Conservation (phyloP, 805 yeast genomes). For the Spathaspora boniae region DNA sequence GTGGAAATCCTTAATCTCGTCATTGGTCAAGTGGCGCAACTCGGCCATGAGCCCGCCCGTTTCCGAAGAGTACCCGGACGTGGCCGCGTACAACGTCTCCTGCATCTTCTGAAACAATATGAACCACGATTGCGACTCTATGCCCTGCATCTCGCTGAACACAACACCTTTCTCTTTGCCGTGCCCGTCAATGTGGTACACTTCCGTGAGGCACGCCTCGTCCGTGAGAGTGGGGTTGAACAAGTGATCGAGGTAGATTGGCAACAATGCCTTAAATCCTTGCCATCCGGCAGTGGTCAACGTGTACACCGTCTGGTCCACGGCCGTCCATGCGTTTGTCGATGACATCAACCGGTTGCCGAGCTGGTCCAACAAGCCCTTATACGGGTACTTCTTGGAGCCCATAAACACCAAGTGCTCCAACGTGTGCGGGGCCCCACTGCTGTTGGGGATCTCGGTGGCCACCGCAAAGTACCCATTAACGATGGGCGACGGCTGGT, state of each 20-base stretch:
- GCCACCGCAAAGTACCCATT: constrained; percentile 96
- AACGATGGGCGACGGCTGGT: constrained; percentile 81
- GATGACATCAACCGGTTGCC: constrained; percentile 81
- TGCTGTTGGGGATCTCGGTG: constrained; percentile 81
- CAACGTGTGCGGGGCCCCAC: constrained; percentile 93
- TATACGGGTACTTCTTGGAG: constrained; percentile 80
- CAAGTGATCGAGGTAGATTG: constrained; percentile 87
- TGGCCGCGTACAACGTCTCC: constrained; percentile 48
- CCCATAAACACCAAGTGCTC: constrained; percentile 97
- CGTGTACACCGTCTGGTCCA: constrained; percentile 93
- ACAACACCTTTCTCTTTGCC: constrained; percentile 96
- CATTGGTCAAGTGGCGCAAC: constrained; percentile 67
- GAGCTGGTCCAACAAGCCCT: constrained; percentile 82
- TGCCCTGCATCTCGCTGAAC: constrained; percentile 94
- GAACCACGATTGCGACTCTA: constrained; percentile 75
- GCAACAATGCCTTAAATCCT: constrained; percentile 79
- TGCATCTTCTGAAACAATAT: constrained; percentile 58
- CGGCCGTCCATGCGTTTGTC: constrained; percentile 96
- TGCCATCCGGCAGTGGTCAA: constrained; percentile 94
- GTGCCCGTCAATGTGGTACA: constrained; percentile 87
- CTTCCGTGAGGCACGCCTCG: constrained; percentile 90
- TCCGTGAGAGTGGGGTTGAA: constrained; percentile 83
- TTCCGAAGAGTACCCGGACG: constrained; percentile 85
- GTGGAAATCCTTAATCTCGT: constrained; percentile 76
- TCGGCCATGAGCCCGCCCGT: constrained; percentile 89